Conservation (phyloP, 495 filamentous ascomycete species). For the Rhizodiscina lignyota region DNA sequence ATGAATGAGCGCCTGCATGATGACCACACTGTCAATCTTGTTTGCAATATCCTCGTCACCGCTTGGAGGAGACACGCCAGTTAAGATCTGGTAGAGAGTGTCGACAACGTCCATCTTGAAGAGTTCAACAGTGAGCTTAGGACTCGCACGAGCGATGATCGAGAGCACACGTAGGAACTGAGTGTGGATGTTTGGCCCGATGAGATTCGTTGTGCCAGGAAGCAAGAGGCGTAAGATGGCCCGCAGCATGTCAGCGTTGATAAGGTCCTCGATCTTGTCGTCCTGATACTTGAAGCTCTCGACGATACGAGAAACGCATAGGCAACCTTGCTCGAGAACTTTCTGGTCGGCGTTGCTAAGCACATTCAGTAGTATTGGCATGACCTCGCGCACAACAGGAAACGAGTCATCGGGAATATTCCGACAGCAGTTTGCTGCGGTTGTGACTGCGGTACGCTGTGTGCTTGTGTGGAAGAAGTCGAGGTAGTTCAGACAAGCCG, state of each 20-base stretch:
- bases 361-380: conserved; percentile 85
- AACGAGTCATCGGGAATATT: conserved; percentile 89
- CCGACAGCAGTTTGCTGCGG: conserved; percentile 93
- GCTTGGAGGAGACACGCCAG: conserved; percentile 79
- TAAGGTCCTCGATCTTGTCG: conserved; percentile 76
- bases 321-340: conserved; percentile 89
- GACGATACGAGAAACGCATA: conserved; percentile 92
- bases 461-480: conserved; percentile 98
- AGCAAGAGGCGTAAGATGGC: conserved; percentile 80
- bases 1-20: conserved; percentile 97
- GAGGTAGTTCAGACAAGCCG: conserved; percentile 81
- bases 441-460: conserved; percentile 89
- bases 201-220: conserved; percentile 89
- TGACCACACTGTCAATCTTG: conserved; percentile 90
- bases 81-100: conserved; percentile 94
- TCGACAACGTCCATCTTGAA: conserved; percentile 97
- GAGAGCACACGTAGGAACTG: conserved; percentile 86
- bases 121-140: conserved; percentile 70
- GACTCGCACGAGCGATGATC: conserved; percentile 75
- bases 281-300: conserved; percentile 87
- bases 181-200: conserved; percentile 89
- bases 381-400: conserved; percentile 72
- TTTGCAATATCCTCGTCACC: conserved; percentile 64
- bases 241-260: conserved; percentile 70
- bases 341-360: conserved; percentile 84